These are phyloP conservation scores for Salisapilia sapeloensis DNA, from an alignment of 352 stramenopile genomes.

Conservation along the genomic window DNA sequence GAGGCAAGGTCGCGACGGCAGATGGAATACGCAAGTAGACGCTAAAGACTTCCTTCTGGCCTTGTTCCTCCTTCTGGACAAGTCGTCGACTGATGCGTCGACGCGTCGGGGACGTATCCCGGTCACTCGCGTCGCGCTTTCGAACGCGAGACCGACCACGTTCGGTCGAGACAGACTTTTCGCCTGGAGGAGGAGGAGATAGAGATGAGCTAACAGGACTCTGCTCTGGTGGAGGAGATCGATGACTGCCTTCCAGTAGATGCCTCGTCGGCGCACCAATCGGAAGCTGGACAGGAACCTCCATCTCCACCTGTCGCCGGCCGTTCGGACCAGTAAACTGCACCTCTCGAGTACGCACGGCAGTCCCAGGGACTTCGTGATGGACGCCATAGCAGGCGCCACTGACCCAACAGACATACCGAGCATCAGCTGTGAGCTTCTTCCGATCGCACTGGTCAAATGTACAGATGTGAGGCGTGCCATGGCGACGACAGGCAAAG, in stretches of 20 bases:
- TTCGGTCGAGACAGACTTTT: constrained; percentile 18
- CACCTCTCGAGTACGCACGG: constrained; percentile 33
- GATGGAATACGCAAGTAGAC: constrained; percentile 44
- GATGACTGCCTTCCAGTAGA: constrained; percentile 25
- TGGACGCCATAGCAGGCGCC: constrained; percentile 39
- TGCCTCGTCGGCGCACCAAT: constrained; percentile 42
- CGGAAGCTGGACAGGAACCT: constrained; percentile 47
- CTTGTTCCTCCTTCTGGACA: constrained; percentile 23
- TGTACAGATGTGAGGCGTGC: constrained; percentile 54
- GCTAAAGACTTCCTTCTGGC: constrained; percentile 31
- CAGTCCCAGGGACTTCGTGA: constrained; percentile 35
- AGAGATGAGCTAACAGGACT: constrained; percentile 33
- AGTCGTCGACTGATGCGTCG: constrained; percentile 37
- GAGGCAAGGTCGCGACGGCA: constrained; percentile 39
- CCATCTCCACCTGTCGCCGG: constrained; percentile 46
- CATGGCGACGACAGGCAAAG: constrained; percentile 44
- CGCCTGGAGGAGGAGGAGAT: constrained; percentile 33
- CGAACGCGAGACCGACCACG: constrained; percentile 9
- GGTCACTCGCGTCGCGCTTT: constrained; percentile 12
- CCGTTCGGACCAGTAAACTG: constrained; percentile 36
- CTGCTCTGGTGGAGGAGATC: constrained; percentile 3
- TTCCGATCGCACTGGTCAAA: constrained; percentile 56
- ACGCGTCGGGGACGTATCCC: constrained; percentile 24
- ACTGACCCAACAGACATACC: constrained; percentile 61
- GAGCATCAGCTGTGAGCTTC: constrained; percentile 15